Conservation (phyloP, 2,329 filamentous ascomycete species). For the Xylaria sp. region DNA sequence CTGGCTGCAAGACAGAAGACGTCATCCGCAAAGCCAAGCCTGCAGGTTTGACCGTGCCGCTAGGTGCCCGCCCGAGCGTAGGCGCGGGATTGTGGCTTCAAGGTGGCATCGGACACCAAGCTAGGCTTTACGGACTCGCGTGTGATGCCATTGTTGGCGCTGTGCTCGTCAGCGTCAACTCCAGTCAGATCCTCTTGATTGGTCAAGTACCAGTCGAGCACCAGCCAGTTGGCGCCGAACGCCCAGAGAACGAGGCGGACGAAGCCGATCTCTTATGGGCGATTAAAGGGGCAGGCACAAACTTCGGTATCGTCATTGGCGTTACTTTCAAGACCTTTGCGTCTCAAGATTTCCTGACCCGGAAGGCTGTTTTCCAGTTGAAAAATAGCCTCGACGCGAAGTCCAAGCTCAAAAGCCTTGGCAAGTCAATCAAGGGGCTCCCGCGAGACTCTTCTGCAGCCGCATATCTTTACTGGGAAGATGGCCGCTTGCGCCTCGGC, state of each 20-base stretch:
- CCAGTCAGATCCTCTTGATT: conserved; percentile 60
- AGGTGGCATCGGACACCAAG: conserved; percentile 72
- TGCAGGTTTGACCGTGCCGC: conserved; percentile 64
- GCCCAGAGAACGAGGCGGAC: conserved; percentile 61
- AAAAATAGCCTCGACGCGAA: conserved; percentile 48
- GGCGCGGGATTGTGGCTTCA: conserved; percentile 72
- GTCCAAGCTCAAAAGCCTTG: conserved; percentile 54
- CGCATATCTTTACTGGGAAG: conserved; percentile 65
- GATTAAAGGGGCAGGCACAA: conserved; percentile 68
- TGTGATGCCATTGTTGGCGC: conserved; percentile 71
- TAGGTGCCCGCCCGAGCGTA: conserved; percentile 71
- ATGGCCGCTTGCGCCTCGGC: conserved; percentile 60
- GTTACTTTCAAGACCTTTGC: conserved; percentile 61
- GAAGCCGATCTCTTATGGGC: conserved; percentile 67
- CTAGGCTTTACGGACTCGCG: conserved; percentile 65
- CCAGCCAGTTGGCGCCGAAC: conserved; percentile 54
- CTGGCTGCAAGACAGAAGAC: conserved; percentile 67
- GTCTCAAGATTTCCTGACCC: conserved; percentile 55
- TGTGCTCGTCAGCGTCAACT: conserved; percentile 64
- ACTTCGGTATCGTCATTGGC: conserved; percentile 67
- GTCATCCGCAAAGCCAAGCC: conserved; percentile 61
- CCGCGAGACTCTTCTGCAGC: conserved; percentile 61
- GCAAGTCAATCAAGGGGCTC: conserved; percentile 55
- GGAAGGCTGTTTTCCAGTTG: conserved; percentile 56
- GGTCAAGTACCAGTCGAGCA: conserved; percentile 62